These are phyloP conservation scores for Parastagonospora avenae DNA, from an alignment of 2,329 filamentous ascomycete species.

Conservation along the genomic window DNA sequence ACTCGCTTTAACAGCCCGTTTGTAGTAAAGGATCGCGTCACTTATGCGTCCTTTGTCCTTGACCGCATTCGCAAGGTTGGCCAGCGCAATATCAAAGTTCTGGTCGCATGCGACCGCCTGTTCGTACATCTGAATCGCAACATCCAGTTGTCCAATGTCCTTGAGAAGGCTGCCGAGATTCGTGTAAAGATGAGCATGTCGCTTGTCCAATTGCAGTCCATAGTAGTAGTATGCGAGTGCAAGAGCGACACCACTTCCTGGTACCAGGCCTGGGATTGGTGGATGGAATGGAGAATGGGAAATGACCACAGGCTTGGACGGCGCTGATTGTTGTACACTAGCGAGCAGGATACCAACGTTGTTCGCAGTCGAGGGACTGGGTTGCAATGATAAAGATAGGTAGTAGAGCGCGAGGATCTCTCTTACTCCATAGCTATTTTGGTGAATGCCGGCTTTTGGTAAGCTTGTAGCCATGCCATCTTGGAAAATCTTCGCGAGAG, in stretches of 20 bases:
- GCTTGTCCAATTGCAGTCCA: constrained; percentile 80
- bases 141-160: constrained; percentile 89
- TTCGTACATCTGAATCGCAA: constrained; percentile 97
- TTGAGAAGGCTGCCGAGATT: constrained; percentile 95
- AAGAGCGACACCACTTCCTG: constrained; percentile 84
- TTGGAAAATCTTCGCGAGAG: constrained; percentile 96
- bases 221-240: constrained; percentile 96
- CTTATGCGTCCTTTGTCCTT: constrained; percentile 93
- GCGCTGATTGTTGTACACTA: constrained; percentile 76
- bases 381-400: constrained; percentile 88
- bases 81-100: constrained; percentile 95
- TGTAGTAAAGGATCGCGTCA: constrained; percentile 92
- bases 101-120: constrained; percentile 88
- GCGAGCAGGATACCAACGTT: constrained; percentile 98
- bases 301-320: constrained; percentile 50
- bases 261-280: constrained; percentile 75
- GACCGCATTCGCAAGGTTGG: constrained; percentile 95
- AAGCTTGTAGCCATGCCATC: constrained; percentile 85
- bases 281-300: constrained; percentile 43
- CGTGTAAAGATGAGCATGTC: constrained; percentile 94
- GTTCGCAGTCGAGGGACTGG: constrained; percentile 96
- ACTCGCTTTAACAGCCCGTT: constrained; percentile 85
- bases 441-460: constrained; percentile 57
- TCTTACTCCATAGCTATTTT: constrained; percentile 75
- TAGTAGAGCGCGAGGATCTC: constrained; percentile 97